Percentiles rank a stretch among this genome's conserved stretches.
phyloP scores from a whole-genome alignment of 306 rosid species.

The Malus domestica region DNA sequence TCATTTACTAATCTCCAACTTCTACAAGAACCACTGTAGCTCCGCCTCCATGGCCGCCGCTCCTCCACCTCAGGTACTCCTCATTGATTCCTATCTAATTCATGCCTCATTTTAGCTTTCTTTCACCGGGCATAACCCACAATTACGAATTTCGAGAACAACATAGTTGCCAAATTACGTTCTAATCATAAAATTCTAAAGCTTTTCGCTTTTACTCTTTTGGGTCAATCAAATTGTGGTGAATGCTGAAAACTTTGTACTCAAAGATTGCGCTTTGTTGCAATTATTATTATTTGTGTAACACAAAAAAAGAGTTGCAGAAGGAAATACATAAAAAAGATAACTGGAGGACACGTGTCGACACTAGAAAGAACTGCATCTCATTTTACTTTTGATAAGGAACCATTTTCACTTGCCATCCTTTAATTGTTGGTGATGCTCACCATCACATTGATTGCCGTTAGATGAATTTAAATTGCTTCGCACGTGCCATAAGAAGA shows the following conservation, averaged over 20 bases:
- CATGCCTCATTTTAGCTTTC: not conserved
- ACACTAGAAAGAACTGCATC: too few species aligned
- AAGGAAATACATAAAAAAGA: too few species aligned
- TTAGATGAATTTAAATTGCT: too few species aligned
- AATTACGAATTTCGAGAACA: not conserved
- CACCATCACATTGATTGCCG: not conserved
- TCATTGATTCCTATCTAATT: not conserved
- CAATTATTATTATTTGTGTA: too few species aligned
- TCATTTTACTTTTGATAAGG: too few species aligned
- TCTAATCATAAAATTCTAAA: not conserved
- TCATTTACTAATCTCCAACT: constrained; percentile 8
- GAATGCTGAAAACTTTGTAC: not conserved
- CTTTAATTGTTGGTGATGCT: not conserved
- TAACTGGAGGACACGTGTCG: too few species aligned
- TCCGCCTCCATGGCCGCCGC: constrained; percentile 11
- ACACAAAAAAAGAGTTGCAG: too few species aligned
- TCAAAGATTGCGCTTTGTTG: too few species aligned
- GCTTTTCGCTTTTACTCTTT: not conserved
- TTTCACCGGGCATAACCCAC: not conserved
- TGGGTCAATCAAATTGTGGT: not conserved
- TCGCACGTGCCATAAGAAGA: not conserved
- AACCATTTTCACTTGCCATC: too few species aligned
- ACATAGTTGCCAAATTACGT: not conserved
- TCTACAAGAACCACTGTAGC: constrained; percentile 4
- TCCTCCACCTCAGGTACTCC: constrained; percentile 33